These are phyloP conservation scores for Taxawa tesnikishii DNA, from an alignment of 2,329 filamentous ascomycete species.

Conservation along the genomic window DNA sequence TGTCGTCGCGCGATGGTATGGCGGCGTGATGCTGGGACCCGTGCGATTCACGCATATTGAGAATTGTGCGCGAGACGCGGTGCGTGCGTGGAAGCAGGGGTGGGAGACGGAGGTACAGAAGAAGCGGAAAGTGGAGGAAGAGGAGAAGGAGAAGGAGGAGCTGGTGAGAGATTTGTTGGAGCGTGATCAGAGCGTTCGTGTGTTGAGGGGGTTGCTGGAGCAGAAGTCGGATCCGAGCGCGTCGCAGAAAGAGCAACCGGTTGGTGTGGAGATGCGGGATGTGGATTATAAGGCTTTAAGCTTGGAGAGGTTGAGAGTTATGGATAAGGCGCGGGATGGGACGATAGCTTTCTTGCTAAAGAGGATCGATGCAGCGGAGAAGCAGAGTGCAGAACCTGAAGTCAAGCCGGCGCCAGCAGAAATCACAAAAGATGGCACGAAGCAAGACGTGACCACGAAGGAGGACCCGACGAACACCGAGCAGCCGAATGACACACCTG, in stretches of 20 bases:
- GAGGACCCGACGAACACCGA: constrained; percentile 1
- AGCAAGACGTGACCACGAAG: constrained; percentile 8
- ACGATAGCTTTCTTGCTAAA: constrained; percentile 40
- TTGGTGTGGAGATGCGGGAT: constrained; percentile 14
- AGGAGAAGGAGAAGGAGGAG: constrained; percentile 18
- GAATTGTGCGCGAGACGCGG: constrained; percentile 33
- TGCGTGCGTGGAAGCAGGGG: constrained; percentile 28
- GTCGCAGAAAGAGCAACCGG: constrained; percentile 9
- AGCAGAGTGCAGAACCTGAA: constrained; percentile 16
- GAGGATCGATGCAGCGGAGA: constrained; percentile 39
- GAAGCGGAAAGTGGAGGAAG: constrained; percentile 24
- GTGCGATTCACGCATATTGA: constrained; percentile 42
- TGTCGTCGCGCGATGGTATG: constrained; percentile 44
- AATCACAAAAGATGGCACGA: constrained; percentile 17
- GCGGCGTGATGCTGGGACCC: constrained; percentile 39
- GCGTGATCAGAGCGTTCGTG: constrained; percentile 35
- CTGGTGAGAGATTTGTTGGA: constrained; percentile 29
- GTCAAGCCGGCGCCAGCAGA: constrained; percentile 9
- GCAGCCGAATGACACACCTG: constrained; percentile 10
- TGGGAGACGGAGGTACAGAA: constrained; percentile 18
- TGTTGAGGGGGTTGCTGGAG: constrained; percentile 32
- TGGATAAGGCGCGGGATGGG: constrained; percentile 40
- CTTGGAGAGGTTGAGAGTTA: constrained; percentile 24
- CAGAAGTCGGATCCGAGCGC: constrained; percentile 28
- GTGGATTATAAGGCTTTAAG: constrained; percentile 29